These are phyloP conservation scores for Quercus aquifolioides DNA, from an alignment of 306 rosid genomes.

Conservation along the genomic window DNA sequence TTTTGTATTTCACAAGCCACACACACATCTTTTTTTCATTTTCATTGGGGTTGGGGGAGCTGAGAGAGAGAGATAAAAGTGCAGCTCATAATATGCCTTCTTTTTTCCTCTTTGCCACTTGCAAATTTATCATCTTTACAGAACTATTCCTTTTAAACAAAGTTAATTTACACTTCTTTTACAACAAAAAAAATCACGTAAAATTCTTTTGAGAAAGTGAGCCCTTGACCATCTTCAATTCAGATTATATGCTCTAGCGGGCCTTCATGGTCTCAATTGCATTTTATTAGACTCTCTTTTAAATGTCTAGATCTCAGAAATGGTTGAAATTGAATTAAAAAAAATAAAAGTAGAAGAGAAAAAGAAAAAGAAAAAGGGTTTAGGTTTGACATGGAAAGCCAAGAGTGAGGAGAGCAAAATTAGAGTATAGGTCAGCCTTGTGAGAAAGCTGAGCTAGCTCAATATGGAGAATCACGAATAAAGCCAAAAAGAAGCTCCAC, in stretches of 20 bases:
- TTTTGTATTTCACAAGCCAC: background rate
- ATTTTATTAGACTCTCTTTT: slow-evolving; percentile 29
- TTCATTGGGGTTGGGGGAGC: background rate
- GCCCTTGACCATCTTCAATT: slow-evolving; percentile 38
- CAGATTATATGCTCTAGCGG: slow-evolving; percentile 19
- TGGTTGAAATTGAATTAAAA: slow-evolving; percentile 49
- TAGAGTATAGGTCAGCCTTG: slow-evolving; percentile 45
- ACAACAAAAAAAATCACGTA: slow-evolving; percentile 34
- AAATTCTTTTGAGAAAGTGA: slow-evolving; percentile 45
- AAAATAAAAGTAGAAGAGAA: slow-evolving; percentile 39
- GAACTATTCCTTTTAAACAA: slow-evolving; percentile 36
- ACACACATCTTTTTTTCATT: background rate
- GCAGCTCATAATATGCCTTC: slow-evolving; percentile 27
- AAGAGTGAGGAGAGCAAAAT: slow-evolving; percentile 35
- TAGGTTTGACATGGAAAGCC: slow-evolving; percentile 46
- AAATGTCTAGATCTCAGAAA: slow-evolving; percentile 37
- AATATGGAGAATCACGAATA: slow-evolving; percentile 40
- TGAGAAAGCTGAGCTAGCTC: slow-evolving; percentile 37
- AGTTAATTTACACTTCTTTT: slow-evolving; percentile 4
- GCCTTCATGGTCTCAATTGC: slow-evolving; percentile 17
- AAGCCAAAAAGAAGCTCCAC: slow-evolving; percentile 39
- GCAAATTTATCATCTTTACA: slow-evolving; percentile 50
- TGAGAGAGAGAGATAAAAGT: background rate
- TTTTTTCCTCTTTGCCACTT: slow-evolving; percentile 30
- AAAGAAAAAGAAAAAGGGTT: slow-evolving; percentile 40